Conservation (phyloP, 805 yeast genomes). For the Clavispora vitiphila region DNA sequence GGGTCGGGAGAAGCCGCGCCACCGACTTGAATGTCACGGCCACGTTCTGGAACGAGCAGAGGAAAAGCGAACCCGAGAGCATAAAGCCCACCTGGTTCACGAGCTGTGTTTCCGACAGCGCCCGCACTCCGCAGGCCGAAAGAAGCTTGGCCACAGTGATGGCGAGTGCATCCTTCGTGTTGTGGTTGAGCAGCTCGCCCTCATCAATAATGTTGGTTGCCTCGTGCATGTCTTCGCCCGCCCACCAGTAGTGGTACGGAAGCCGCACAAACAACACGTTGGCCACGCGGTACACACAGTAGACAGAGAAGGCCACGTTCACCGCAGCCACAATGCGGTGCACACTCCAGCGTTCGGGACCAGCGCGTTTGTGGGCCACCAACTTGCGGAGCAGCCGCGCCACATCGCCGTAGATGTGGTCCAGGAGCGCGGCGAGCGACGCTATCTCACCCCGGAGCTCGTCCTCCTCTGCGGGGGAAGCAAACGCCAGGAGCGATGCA, state of each 20-base stretch:
- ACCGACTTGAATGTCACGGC: slow-evolving; percentile 55
- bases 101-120: slow-evolving; percentile 35
- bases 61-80: slow-evolving; percentile 54
- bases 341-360: background rate
- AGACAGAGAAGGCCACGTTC: slow-evolving; percentile 34
- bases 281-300: slow-evolving; percentile 45
- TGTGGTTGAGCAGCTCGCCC: slow-evolving; percentile 9
- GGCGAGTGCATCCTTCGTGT: slow-evolving; percentile 43
- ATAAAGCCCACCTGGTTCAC: slow-evolving; percentile 45
- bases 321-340: slow-evolving; percentile 4
- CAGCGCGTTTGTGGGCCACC: background rate
- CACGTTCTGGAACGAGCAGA: slow-evolving; percentile 63
- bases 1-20: slow-evolving; percentile 25
- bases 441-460: slow-evolving; percentile 38
- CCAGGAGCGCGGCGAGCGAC: slow-evolving; percentile 28
- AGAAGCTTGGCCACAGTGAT: slow-evolving; percentile 42
- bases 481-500: slow-evolving; percentile 25
- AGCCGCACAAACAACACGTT: slow-evolving; percentile 38
- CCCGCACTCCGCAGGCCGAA: slow-evolving; percentile 19
- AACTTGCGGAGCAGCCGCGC: slow-evolving; percentile 16
- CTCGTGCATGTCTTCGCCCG: slow-evolving; percentile 5
- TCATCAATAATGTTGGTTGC: slow-evolving; percentile 7
- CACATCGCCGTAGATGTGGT: slow-evolving; percentile 28
- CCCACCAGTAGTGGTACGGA: slow-evolving; percentile 24
- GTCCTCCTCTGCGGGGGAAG: slow-evolving; percentile 20